Evolutionary conservation across 805 yeast genomes (phyloP), one percentile per base, ranked within the genome.

Genomic region (Kluyveromyces dobzhanskii): DNA sequence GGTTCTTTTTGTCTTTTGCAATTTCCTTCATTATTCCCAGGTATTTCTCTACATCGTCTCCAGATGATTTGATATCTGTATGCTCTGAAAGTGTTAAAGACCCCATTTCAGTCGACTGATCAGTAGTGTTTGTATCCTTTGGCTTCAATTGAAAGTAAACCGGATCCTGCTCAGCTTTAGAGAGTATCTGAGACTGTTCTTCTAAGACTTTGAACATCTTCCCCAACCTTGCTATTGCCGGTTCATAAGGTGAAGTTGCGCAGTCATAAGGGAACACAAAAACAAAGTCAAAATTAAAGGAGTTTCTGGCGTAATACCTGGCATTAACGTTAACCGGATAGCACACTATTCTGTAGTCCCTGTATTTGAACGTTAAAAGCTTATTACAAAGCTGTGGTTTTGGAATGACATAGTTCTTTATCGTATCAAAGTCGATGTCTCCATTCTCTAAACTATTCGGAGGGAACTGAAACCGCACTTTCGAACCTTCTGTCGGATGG

Each of bases 401-500:
- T 1, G 99, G 99, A 19, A 92, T 90, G 33, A 92, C 75, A 57
- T 85, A 92, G 66, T 86, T 90, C 55, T 85, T 85, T 31, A 92
- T 78, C 1, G 84, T 70, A 54, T 86, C 94, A 58, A 94, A 92
- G 49, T 83, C 80, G 52, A 80, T 41, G 78, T 60, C 24, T 70
- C 70, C 27, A 54, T 62, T 40, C 49, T 45, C 35, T 36, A 50
- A 18, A 41, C 57, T 51, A 27, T 86, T 85, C 29, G 78, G 76
- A 2, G 98, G 98, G 0, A 86, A 94, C 57, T 92, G 96, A 51
- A 83, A 84, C 4, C 84, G 73, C 4, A 90, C 88, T 61, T 87
- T 86, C 0, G 97, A 81, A 1, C 98, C 98, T 53, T 87, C 95
- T 0, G 92, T 84, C 0, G 97, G 97, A 52, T 92, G 97, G 61